Base-by-base conservation (phyloP, 2,329 filamentous ascomycete genomes). In the Pseudogymnoascus pannorum region DNA sequence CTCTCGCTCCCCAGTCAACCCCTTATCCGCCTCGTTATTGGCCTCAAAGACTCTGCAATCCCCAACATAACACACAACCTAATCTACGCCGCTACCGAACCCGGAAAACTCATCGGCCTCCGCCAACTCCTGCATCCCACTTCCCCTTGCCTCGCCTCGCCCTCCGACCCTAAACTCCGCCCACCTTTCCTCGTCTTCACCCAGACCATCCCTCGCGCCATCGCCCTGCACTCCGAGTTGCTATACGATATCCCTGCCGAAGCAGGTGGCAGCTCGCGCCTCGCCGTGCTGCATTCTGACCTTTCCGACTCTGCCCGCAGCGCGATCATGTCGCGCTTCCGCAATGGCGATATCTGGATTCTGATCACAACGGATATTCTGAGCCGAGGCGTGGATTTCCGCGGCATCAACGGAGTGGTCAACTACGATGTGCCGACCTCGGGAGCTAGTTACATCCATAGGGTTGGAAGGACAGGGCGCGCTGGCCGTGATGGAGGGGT, bases 341-440 rank as follows among this genome's bases (percentile, higher is more conserved):
- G 94, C 35, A 87, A 87, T 33, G 94, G 92, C 66, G 92, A 97
- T 72, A 87, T 97, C 64, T 99, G 94, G 94, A 86, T 97, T 5
- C 81, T 99, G 35, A 94, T 99, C 72, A 97, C 94, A 0, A 99
- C 94, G 0, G 94, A 99, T 71, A 83, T 99, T 6, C 80, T 99
- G 9, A 89, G 92, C 14, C 89, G 94, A 33, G 94, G 94, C 18
- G 87, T 99, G 40, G 94, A 99, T 74, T 97, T 99, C 77, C 86
- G 89, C 7, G 94, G 94, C 58, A 87, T 99, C 65, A 97, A 97
- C 70, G 92, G 92, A 51, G 92, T 99, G 0, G 89, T 99, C 59
- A 99, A 97, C 75, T 99, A 97, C 76, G 94, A 99, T 73, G 91
- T 97, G 7, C 94, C 94, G 0, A 91, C 87, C n/a, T 92, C 89